Evolutionary conservation across 192 early-diverging fungal species (phyloP).

Genomic region (Gigaspora rosea): DNA sequence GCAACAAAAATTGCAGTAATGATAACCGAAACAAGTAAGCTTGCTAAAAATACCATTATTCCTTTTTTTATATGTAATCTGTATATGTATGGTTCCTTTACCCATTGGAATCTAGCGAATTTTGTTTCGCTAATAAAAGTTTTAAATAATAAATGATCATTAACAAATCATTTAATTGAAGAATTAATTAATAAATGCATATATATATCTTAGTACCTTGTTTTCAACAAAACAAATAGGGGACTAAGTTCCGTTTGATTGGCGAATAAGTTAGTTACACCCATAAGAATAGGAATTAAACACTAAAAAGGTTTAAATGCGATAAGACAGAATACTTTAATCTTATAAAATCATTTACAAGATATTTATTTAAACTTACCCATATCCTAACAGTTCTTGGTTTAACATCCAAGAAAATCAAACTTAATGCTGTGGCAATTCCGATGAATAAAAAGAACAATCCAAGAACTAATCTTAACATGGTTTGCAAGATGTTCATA

Average conservation of each 20-base stretch:
- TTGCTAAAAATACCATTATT: slow-evolving; percentile 4
- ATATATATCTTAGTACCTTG: slow-evolving; percentile 9
- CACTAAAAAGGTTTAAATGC: slow-evolving; percentile 6
- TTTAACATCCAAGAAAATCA: slow-evolving; percentile 56
- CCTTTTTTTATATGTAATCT: slow-evolving; percentile 23
- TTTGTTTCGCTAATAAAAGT: slow-evolving; percentile 19
- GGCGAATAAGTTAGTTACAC: slow-evolving; percentile 22
- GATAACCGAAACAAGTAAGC: slow-evolving; percentile 16
- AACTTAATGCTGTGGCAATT: slow-evolving; percentile 48
- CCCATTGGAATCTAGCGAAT: slow-evolving; percentile 17
- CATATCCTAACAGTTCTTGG: slow-evolving; percentile 51
- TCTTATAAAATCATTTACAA: no score
- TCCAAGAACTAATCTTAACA: slow-evolving; percentile 50
- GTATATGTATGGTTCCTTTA: slow-evolving; percentile 27
- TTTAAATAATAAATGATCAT: neutral
- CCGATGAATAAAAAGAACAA: slow-evolving; percentile 53
- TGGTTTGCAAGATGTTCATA: slow-evolving; percentile 48
- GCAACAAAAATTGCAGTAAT: slow-evolving; percentile 15
- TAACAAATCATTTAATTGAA: neutral
- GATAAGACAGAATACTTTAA: neutral
- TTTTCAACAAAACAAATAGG: slow-evolving; percentile 26
- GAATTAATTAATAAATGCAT: neutral
- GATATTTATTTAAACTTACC: slow-evolving; percentile 39
- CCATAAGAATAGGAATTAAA: slow-evolving; percentile 30
- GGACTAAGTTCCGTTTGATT: slow-evolving; percentile 17